Base-by-base conservation (phyloP, 1,139 yeast species). In the Groenewaldozyma auringiensis region DNA sequence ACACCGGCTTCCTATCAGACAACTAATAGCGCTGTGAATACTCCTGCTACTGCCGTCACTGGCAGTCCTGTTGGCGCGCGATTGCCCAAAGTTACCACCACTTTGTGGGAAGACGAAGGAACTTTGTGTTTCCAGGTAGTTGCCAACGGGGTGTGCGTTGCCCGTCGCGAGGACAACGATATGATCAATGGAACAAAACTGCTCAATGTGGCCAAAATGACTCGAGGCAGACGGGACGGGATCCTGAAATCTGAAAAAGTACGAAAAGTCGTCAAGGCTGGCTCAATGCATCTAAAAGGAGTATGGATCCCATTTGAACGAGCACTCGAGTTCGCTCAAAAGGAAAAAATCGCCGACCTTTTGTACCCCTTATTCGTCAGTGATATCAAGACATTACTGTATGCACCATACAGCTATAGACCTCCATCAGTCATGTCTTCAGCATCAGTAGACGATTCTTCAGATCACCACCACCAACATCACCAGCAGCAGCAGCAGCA, bases 251-350 rank as follows among this genome's bases (percentile, higher is more conserved):
- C 84, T 49, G 96, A 88, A 63, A 83, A 84, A 59, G 77, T 79
- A 25, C 74, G 96, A 43, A 88, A 85, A 62, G 96, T 89, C 40
- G 95, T 88, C 46, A 88, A 88, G 65, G 83, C 85, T 54, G 97
- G 97, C 3, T 83, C 94, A 4, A 88, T 88, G 96, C 95, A 87
- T 64, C 71, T 88, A 57, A 88, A 88, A 65, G 97, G 96, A 44
- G 96, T 88, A 38, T 88, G 96, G 96, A 86, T 89, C 52, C 96
- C 97, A 1, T 86, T 85, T 64, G 96, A 88, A 51, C 71, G 96
- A 48, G 96, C 96, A 1, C 69, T 83, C 44, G 81, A 83, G 18
- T 82, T 87, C 80, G 96, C 96, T 9, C 84, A 83, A 61, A 73
- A 83, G 53, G 95, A 87, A 62, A 82, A 83, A 16, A 85, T 88